These are phyloP conservation scores for Suillus occidentalis DNA, from an alignment of 768 basidiomycete genomes.

Conservation along the genomic window DNA sequence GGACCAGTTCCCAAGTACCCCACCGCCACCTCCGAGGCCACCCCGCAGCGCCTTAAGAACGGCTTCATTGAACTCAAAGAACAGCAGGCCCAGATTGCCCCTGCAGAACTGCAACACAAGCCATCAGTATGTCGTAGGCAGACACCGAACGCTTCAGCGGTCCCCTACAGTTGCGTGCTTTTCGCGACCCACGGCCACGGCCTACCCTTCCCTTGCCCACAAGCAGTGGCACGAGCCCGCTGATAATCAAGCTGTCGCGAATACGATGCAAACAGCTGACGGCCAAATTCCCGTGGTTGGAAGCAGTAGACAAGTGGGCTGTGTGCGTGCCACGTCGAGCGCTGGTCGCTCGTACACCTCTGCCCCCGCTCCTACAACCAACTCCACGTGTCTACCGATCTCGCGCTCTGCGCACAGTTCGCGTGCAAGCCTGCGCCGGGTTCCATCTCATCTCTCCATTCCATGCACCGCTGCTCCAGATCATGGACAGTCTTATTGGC, in stretches of 20 bases:
- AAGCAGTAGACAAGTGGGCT: constrained; percentile 7
- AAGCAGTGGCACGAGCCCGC: constrained; percentile 1
- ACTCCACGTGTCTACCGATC: background rate
- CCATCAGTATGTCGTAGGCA: background rate
- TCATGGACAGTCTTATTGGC: background rate
- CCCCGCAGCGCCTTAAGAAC: constrained; percentile 4
- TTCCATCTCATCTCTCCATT: background rate
- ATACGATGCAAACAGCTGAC: background rate
- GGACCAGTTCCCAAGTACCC: constrained; percentile 15
- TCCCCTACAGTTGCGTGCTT: background rate
- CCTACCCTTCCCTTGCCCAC: constrained; percentile 8
- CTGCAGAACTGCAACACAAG: background rate
- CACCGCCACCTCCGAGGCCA: constrained; percentile 12
- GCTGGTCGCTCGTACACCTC: background rate
- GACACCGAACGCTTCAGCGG: background rate
- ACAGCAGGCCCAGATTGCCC: background rate
- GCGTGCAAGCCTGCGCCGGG: background rate
- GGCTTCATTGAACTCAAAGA: constrained; percentile 6
- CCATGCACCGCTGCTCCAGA: background rate
- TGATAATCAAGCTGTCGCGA: background rate
- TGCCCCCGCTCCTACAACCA: background rate
- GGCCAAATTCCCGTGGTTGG: background rate
- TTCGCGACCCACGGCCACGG: background rate
- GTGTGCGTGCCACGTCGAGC: background rate
- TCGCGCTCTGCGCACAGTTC: constrained; percentile 5